These are phyloP conservation scores for Basidiobolus meristosporus DNA, from an alignment of 371 early-diverging fungal genomes.

Conservation along the genomic window DNA sequence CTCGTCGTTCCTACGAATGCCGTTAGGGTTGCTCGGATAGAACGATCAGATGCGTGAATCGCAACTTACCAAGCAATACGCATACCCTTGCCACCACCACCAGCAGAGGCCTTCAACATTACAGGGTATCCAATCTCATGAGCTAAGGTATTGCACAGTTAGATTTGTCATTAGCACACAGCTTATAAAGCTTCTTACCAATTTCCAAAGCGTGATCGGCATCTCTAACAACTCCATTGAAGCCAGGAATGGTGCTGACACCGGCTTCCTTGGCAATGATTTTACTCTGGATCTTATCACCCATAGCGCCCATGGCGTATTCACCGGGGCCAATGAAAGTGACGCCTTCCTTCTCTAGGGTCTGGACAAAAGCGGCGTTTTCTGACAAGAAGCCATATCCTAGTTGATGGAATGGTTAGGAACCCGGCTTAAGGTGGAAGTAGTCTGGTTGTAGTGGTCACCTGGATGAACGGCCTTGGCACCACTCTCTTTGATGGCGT, in stretches of 20 bases:
- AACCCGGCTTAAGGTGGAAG: background rate
- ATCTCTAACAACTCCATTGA: slow-evolving; percentile 61
- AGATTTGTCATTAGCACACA: background rate
- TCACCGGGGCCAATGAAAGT: slow-evolving; percentile 62
- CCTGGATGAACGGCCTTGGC: slow-evolving; percentile 54
- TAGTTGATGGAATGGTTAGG: slow-evolving; percentile 1
- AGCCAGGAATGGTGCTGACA: slow-evolving; percentile 81
- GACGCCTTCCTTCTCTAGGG: slow-evolving; percentile 39
- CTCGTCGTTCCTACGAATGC: slow-evolving; percentile 17
- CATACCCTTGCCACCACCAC: slow-evolving; percentile 91
- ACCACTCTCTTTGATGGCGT: slow-evolving; percentile 27
- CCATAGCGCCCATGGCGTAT: slow-evolving; percentile 74
- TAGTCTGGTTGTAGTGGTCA: slow-evolving; percentile 1
- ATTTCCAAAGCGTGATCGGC: slow-evolving; percentile 47
- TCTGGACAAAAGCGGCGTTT: slow-evolving; percentile 53
- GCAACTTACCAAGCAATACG: slow-evolving; percentile 34
- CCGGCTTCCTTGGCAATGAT: slow-evolving; percentile 68
- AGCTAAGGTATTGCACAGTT: slow-evolving; percentile 8
- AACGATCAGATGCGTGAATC: no score
- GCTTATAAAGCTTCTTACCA: slow-evolving; percentile 9
- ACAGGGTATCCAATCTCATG: slow-evolving; percentile 55
- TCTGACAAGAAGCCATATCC: slow-evolving; percentile 86
- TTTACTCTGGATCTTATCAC: slow-evolving; percentile 83
- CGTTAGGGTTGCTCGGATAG: no score
- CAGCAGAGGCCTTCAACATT: slow-evolving; percentile 75